A percentile compares a stretch with the other conserved stretches of the same genome.
These are phyloP conservation scores for Zymoseptoria crescenta DNA, from an alignment of 2,329 filamentous ascomycete species.

Conservation along the genomic window DNA sequence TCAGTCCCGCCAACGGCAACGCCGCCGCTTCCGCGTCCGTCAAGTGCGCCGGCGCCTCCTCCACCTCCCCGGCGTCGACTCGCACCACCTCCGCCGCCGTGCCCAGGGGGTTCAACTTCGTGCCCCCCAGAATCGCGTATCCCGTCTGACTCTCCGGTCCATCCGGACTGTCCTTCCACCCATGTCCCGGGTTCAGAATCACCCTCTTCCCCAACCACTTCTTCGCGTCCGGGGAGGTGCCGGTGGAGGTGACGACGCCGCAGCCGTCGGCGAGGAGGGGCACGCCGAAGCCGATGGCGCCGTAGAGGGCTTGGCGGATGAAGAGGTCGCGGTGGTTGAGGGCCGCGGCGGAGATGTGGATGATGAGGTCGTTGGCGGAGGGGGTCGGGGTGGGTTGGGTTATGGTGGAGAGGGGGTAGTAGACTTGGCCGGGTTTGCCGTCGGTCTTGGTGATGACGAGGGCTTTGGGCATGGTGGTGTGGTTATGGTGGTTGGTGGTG, in stretches of 20 bases:
- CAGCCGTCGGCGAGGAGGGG: conserved; percentile 78
- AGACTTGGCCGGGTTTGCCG: conserved; percentile 81
- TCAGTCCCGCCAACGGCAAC: conserved; percentile 75
- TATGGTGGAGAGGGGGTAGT: conserved; percentile 59
- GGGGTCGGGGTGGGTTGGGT: conserved; percentile 56
- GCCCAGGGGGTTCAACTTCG: conserved; percentile 56
- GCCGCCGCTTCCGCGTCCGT: conserved; percentile 69
- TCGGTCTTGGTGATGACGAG: conserved; percentile 62
- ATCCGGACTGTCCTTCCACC: conserved; percentile 64
- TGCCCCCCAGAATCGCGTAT: conserved; percentile 63
- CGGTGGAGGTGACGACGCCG: conserved; percentile 62
- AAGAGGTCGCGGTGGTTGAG: conserved; percentile 96
- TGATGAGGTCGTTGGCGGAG: conserved; percentile 54
- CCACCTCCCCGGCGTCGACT: conserved; percentile 64
- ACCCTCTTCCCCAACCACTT: conserved; percentile 60
- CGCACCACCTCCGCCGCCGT: conserved; percentile 67
- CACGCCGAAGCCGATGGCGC: conserved; percentile 67
- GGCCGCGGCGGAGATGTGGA: conserved; percentile 69
- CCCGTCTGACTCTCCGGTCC: conserved; percentile 60
- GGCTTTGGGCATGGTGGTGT: conserved; percentile 41
- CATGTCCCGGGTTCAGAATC: conserved; percentile 66
- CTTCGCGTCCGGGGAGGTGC: conserved; percentile 47
- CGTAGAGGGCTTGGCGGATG: conserved; percentile 86
- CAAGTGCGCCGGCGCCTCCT: conserved; percentile 67
- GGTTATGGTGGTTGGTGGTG: background rate